Percentiles rank a stretch among this genome's conserved stretches.
These are phyloP conservation scores for Spencermartinsiella europaea DNA, from an alignment of 805 yeast genomes.

Conservation along the genomic window DNA sequence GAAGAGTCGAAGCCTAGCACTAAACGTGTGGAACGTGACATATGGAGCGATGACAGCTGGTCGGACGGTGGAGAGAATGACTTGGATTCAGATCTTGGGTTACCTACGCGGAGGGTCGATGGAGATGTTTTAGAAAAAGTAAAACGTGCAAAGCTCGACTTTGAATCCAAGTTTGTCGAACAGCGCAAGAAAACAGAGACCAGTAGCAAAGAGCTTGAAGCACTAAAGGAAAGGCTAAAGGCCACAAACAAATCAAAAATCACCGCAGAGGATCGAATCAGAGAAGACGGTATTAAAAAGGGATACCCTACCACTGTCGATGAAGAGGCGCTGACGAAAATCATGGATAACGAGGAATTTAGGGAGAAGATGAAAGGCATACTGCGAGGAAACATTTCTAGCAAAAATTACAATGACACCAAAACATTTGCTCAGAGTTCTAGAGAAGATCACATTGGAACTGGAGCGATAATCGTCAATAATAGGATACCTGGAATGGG, in stretches of 20 bases:
- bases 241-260: neutral
- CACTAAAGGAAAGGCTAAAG: neutral
- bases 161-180: neutral
- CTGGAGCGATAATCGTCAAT: neutral
- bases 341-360: neutral
- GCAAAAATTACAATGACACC: neutral
- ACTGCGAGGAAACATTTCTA: neutral
- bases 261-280: neutral
- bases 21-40: too few relatives aligned
- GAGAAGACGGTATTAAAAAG: neutral
- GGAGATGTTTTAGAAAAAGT: neutral
- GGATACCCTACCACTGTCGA: neutral
- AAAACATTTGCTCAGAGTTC: neutral
- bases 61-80: too few relatives aligned
- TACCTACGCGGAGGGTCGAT: neutral
- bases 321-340: neutral
- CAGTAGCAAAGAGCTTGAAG: neutral
- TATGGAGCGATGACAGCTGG: too few relatives aligned
- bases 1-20: too few relatives aligned
- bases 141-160: neutral
- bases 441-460: neutral
- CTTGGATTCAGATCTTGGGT: neutral
- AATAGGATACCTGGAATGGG: conserved; percentile 5
- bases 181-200: neutral
- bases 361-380: neutral